Evolutionary conservation across 2,329 filamentous ascomycete species (phyloP).

Genomic region (Bipolaris sorokiniana): DNA sequence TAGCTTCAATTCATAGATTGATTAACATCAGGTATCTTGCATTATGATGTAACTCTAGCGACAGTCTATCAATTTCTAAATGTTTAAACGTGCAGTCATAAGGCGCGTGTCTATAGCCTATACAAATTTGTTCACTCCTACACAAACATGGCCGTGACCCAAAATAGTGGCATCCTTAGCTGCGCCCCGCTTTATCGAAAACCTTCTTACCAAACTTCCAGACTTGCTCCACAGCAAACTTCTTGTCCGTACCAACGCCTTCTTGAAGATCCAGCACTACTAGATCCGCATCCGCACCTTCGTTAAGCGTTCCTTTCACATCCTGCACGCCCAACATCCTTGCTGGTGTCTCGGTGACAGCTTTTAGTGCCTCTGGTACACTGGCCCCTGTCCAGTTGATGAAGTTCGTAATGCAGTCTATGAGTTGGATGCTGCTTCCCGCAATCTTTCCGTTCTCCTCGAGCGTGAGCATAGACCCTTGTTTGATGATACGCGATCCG

Average conservation of each 20-base stretch:
- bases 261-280: conserved; percentile 68
- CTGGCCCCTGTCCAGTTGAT: conserved; percentile 73
- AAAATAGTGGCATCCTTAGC: not conserved
- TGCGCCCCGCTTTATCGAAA: conserved; percentile 23
- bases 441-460: conserved; percentile 70
- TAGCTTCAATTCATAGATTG: not conserved
- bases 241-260: conserved; percentile 54
- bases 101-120: not conserved
- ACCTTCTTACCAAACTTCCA: conserved; percentile 73
- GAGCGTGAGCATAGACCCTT: conserved; percentile 73
- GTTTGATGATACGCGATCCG: conserved; percentile 69
- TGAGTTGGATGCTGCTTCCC: conserved; percentile 70
- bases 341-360: conserved; percentile 79
- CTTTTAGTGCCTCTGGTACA: conserved; percentile 71
- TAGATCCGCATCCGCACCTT: conserved; percentile 61
- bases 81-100: not conserved
- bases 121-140: too few relatives aligned
- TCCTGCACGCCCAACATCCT: conserved; percentile 73
- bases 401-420: conserved; percentile 85
- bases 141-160: not conserved
- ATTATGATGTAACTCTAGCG: not conserved
- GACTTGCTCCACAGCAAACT: conserved; percentile 72
- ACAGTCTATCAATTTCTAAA: not conserved
- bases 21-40: too few relatives aligned
- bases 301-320: conserved; percentile 65